phyloP scores from a whole-genome alignment of 768 basidiomycete species.

The Suillus sp. region DNA sequence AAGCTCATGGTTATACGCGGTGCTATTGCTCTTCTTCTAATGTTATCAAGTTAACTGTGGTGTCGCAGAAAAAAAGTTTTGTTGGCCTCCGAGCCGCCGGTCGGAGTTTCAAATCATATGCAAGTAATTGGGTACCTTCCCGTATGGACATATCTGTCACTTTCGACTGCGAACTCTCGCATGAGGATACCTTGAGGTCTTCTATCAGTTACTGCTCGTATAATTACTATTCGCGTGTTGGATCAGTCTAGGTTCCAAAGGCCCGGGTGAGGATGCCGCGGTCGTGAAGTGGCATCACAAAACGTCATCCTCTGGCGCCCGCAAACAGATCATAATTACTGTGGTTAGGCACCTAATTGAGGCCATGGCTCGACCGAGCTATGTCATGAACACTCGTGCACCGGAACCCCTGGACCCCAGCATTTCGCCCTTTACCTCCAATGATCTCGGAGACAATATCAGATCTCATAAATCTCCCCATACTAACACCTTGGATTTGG shows the following conservation, averaged over 20 bases:
- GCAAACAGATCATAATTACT: background rate
- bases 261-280: background rate
- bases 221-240: background rate
- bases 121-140: too few species aligned
- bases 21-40: too few species aligned
- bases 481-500: constrained; percentile 61
- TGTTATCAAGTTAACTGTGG: too few species aligned
- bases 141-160: too few species aligned
- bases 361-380: background rate
- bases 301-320: background rate
- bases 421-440: constrained; percentile 34
- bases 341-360: background rate
- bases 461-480: constrained; percentile 17
- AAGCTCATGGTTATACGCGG: too few species aligned
- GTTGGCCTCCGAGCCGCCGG: too few species aligned
- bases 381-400: background rate
- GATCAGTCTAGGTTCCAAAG: background rate
- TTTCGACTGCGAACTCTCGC: background rate
- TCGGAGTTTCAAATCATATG: too few species aligned
- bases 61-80: too few species aligned
- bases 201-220: background rate
- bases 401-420: constrained; percentile 19
- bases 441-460: constrained; percentile 38
- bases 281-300: background rate
- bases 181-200: background rate